These are phyloP conservation scores for Nymphaea colorata DNA, from an alignment of 164 flowering plant genomes.

Conservation along the genomic window DNA sequence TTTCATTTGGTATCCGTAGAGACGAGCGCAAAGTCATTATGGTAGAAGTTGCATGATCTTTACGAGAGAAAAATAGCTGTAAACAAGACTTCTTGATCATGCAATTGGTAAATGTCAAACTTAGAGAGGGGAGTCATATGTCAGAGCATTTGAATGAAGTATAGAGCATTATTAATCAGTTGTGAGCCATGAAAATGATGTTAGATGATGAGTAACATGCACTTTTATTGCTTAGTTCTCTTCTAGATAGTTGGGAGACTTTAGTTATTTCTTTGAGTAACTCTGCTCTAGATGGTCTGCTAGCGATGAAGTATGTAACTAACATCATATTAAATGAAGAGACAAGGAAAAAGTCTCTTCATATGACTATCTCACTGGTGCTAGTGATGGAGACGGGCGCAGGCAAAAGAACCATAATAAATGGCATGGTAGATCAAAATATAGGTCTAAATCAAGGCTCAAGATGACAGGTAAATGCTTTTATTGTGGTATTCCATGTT, in stretches of 20 bases:
- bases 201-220: neutral
- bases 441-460: neutral
- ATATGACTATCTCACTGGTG: neutral
- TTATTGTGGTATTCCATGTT: neutral
- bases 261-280: neutral
- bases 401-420: neutral
- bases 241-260: neutral
- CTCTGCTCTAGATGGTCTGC: neutral
- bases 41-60: neutral
- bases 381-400: neutral
- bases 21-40: neutral
- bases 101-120: neutral
- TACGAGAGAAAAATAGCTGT: neutral
- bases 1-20: neutral
- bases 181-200: neutral
- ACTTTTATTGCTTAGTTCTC: neutral
- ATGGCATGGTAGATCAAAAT: neutral
- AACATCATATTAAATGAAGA: neutral
- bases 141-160: constrained; percentile 1
- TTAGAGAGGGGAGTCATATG: neutral
- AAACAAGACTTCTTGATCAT: neutral
- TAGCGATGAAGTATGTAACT: neutral
- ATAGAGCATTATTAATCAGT: neutral
- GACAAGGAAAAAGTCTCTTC: neutral
- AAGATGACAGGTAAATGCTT: neutral